Base-by-base conservation (phyloP, 2,329 filamentous ascomycete genomes). In the Hypomyces perniciosus region DNA sequence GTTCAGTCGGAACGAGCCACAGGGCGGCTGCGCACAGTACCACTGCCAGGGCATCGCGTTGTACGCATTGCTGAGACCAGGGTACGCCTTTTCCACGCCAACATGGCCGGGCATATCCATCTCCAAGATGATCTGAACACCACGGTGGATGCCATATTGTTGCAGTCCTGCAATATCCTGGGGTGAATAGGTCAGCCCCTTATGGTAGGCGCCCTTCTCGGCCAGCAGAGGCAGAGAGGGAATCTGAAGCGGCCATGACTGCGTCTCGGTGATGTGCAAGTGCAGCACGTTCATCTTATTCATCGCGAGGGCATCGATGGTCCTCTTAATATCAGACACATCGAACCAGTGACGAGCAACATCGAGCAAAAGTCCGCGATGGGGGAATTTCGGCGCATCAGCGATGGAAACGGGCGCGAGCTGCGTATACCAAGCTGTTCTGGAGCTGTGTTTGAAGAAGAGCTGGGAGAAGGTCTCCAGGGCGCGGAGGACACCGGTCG, bases 271-370 rank as follows among this genome's bases (percentile, higher is more conserved):
- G 51, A 85, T 77, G 71, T 95, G 89, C 48, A 92, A 73, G 68
- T 93, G 89, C 50, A 95, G 76, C 5, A 83, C 77, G 69, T 93
- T 93, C 74, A 93, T 79, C 72, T 95, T 93, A 72, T 84, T 89
- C 78, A 83, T 90, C 1, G 86, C 74, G 57, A 87, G 69, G 38
- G 83, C 86, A 62, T 95, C 87, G 57, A 96, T 87, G 48, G 84
- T 88, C 46, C 83, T 81, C 61, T 84, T 76, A 58, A 95, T 84
- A 60, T 87, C 80, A 4, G 73, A 65, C 27, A 88, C 71, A 1
- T 80, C 76, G 67, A 85, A 88, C 70, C 78, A 93, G 61, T 83
- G 85, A 52, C 90, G 78, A 3, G 86, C 78, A 39, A 89, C 82
- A 62, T 95, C 90, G 59, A 95, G 72, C 59, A 93, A 84, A 48